Evolutionary conservation across 1,284 basidiomycete genomes (phyloP), one percentile per base, ranked within the genome.

Genomic region (Rhodotorula sp.): DNA sequence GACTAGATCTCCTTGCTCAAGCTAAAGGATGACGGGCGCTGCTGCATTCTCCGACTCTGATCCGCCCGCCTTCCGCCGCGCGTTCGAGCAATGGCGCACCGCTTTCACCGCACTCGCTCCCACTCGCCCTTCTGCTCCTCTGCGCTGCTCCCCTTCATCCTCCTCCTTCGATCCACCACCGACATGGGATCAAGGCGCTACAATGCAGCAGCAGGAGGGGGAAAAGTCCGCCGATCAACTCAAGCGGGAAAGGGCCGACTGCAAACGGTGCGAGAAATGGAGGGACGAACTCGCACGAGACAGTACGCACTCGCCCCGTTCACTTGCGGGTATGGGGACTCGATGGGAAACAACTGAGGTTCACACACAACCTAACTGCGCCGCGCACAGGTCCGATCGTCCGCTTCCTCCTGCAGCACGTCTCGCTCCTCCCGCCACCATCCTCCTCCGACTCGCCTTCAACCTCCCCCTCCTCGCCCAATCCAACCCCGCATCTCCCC

Each of bases 331-430:
- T 52, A 52, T 23, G 3, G 34, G 34, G 34, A 34, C 34, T 34
- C 34, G 34, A 7, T 34, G 3, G 28, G 28, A 28, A 28, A 28
- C 28, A 28, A 28, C 2, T 28, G 28, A 28, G 28, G 3, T 3
- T 28, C 28, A 28, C 28, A 28, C 28, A 3, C 28, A 28, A 28
- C 28, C 28, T 28, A 28, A 28, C 28, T 28, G 28, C 28, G 28
- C 28, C 28, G 28, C 28, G 28, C 28, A 28, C 28, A 28, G 28
- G 28, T 28, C 92, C 93, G 15, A 84, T 88, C 14, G 86, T 95
- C 3, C 86, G 89, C 7, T 95, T 95, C 82, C 91, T 97, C 88
- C 84, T 94, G 62, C 90, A 92, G 77, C 93, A 95, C 78, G 85
- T 97, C 49, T 74, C 79, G 23, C 85, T 88, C 70, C 84, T 89